Evolutionary conservation across 2,329 filamentous ascomycete genomes (phyloP).

Genomic region (Parastagonospora avenae): DNA sequence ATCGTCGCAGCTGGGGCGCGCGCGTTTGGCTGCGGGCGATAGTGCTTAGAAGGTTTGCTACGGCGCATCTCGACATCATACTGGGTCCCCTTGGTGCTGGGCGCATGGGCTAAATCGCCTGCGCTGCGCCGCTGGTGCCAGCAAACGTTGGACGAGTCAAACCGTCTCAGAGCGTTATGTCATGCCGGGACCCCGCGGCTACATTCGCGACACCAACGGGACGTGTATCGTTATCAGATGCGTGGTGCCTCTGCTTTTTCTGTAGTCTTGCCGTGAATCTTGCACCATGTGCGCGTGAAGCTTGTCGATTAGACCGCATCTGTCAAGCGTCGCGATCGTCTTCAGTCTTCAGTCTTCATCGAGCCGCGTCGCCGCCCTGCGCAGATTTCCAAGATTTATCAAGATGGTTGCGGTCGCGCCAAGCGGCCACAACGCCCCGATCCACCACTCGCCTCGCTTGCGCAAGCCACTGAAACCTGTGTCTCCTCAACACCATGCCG

Average conservation of each 20-base stretch:
- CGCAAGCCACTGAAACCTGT: conserved; percentile 2
- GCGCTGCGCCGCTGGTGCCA: conserved; percentile 9
- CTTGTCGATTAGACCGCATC: too few species aligned
- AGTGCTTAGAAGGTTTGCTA: neutral
- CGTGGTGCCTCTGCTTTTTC: neutral
- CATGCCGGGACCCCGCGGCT: conserved; percentile 9
- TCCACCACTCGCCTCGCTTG: conserved; percentile 1
- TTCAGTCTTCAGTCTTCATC: neutral
- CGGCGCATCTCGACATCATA: conserved; percentile 22
- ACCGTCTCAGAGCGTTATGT: conserved; percentile 25
- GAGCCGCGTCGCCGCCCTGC: conserved; percentile 3
- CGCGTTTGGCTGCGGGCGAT: neutral
- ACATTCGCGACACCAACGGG: conserved; percentile 1
- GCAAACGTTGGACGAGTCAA: conserved; percentile 28
- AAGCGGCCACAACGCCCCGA: conserved; percentile 1
- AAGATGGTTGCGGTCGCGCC: conserved; percentile 1
- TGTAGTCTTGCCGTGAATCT: too few species aligned
- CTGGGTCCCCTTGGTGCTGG: conserved; percentile 19
- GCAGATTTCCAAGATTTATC: conserved; percentile 1
- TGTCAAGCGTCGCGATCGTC: neutral
- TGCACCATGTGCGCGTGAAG: too few species aligned
- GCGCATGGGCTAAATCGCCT: conserved; percentile 3
- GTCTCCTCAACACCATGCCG: neutral
- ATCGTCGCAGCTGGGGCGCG: neutral
- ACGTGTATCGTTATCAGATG: conserved; percentile 2